Conservation (phyloP, 805 yeast genomes). For the Kazachstania psychrophila region DNA sequence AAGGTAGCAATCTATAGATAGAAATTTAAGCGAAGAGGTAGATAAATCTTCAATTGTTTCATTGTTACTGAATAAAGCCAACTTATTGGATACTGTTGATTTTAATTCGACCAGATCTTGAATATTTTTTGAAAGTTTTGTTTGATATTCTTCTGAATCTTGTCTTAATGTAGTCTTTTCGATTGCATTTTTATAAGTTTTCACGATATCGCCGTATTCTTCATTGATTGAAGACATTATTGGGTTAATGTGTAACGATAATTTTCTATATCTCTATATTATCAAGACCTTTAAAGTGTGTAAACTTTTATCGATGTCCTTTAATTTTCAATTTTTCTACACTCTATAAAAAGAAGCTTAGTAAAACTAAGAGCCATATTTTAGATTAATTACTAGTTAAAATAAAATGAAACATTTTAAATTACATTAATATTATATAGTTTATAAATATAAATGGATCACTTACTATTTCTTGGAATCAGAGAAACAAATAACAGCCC, state of each 20-base stretch:
- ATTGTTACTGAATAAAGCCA: constrained; percentile 59
- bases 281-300: no score
- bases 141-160: constrained; percentile 38
- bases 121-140: constrained; percentile 30
- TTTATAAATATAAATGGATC: no score
- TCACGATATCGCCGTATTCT: constrained; percentile 16
- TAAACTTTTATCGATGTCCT: no score
- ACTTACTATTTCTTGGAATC: background rate
- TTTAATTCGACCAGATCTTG: constrained; percentile 39
- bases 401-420: background rate
- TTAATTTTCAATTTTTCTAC: no score
- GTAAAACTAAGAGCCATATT: no score
- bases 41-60: constrained; percentile 62
- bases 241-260: background rate
- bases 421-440: background rate
- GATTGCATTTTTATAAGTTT: constrained; percentile 11
- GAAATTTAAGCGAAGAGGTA: constrained; percentile 51
- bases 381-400: no score
- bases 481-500: constrained; percentile 72
- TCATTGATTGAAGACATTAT: constrained; percentile 13
- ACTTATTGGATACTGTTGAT: constrained; percentile 32
- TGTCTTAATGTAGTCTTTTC: constrained; percentile 28
- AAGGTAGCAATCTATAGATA: constrained; percentile 50
- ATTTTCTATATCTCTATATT: no score
- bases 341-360: no score